These are phyloP conservation scores for Amanita pseudoporphyria DNA, from an alignment of 768 basidiomycete species.

Conservation along the genomic window DNA sequence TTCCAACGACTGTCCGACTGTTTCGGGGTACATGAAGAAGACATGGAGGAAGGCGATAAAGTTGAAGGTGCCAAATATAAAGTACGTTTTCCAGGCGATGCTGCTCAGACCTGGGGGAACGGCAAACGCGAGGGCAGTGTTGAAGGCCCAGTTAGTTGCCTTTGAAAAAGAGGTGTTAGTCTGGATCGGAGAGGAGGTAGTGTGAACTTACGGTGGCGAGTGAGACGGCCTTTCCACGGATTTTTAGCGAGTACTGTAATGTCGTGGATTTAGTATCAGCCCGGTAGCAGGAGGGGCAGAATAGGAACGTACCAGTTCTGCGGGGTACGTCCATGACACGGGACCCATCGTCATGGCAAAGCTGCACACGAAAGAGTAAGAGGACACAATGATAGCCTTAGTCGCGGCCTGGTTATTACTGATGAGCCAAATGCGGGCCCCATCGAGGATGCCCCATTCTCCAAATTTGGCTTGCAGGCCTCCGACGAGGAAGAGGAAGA, in stretches of 20 bases:
- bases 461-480: constrained; percentile 64
- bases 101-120: constrained; percentile 59
- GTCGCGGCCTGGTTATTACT: constrained; percentile 42
- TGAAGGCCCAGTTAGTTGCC: constrained; percentile 54
- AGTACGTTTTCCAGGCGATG: constrained; percentile 71
- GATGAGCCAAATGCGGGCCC: constrained; percentile 41
- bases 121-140: constrained; percentile 66
- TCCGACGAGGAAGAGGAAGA: constrained; percentile 72
- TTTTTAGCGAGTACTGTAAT: neutral
- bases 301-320: too few relatives aligned
- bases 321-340: constrained; percentile 65
- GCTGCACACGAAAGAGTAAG: constrained; percentile 67
- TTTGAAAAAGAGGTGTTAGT: too few relatives aligned
- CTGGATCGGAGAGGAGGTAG: too few relatives aligned
- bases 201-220: neutral
- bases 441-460: constrained; percentile 43
- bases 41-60: constrained; percentile 62
- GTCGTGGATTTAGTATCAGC: too few relatives aligned
- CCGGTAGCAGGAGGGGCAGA: too few relatives aligned
- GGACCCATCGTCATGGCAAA: constrained; percentile 75
- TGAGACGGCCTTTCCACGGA: constrained; percentile 14
- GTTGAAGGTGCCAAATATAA: constrained; percentile 73
- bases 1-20: constrained; percentile 62
- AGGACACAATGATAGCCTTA: constrained; percentile 66
- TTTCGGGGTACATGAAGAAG: constrained; percentile 77